Base-by-base conservation (phyloP, 169 alveolate species). In the Plasmodium yoelii region DNA sequence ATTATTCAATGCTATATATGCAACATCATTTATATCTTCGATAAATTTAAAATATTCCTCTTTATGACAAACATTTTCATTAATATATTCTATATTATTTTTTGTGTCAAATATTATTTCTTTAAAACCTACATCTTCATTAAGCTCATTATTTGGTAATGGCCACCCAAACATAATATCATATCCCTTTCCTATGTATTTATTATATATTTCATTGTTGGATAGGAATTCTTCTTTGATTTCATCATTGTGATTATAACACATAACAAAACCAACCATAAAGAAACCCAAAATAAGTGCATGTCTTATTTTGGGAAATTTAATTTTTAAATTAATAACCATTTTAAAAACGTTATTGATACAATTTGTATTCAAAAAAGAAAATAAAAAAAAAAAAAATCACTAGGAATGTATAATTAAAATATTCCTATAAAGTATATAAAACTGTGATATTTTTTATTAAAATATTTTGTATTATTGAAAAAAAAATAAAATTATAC, bases 151-250 rank as follows among this genome's bases (percentile, higher is more conserved):
- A 68, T 77, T 77, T 63, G 88, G 88, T 44, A 77, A 57, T 51
- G 88, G 88, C 19, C 65, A 77, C 18, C 88, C 88, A 68, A 77
- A 77, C 73, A 77, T 55, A 22, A 77, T 77, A 57, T 77, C 73
- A 69, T 77, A 77, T 18, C 88, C 88, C 47, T 64, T 77, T 44
- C 88, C 88, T 65, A 77, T 24, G 59, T 77, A 77, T 68, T 55
- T 44, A 39, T 75, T 77, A 59, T 63, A 77, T 57, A 44, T 28
- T 77, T 77, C 88, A 77, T 61, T 39, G 10, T 12, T 73, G 44
- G 26, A 63, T 18, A 7, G 42, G 53, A 42, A 4, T 13, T 1
- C 57, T 13, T 77, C 65, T 9, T 22, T 63, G 57, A 1, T 19
- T 59, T 9, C 22, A 19, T 12, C 75, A 55, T 39, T 9, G n/a